A percentile compares a stretch with the other conserved stretches of the same genome.
Evolutionary conservation across 768 basidiomycete species (phyloP).

Genomic region (Panaeolus papilionaceus): DNA sequence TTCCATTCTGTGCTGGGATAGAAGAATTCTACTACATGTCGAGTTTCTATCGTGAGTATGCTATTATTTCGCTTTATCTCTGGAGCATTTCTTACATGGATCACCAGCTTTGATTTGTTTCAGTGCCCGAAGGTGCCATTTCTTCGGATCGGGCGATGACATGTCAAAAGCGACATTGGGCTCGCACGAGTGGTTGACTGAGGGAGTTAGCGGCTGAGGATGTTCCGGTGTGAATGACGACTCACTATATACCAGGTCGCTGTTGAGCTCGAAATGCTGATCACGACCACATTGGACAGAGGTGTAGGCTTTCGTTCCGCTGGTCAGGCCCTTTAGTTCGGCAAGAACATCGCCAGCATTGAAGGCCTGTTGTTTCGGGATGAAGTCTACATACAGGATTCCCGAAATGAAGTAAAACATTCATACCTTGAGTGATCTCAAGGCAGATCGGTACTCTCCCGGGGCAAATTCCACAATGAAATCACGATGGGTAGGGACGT

Average conservation of each 20-base stretch:
- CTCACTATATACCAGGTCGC: slow-evolving; percentile 62
- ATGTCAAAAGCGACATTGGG: slow-evolving; percentile 64
- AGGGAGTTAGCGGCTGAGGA: not conserved
- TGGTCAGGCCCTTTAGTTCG: slow-evolving; percentile 37
- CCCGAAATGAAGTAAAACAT: not conserved
- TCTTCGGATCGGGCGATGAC: slow-evolving; percentile 40
- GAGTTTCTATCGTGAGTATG: not conserved
- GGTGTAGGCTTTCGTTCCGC: slow-evolving; percentile 49
- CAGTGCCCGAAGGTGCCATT: slow-evolving; percentile 58
- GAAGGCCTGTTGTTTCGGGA: slow-evolving; percentile 37
- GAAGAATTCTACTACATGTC: slow-evolving; percentile 56
- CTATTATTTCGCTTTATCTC: not conserved
- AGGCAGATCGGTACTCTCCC: slow-evolving; percentile 43
- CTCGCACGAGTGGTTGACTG: slow-evolving; percentile 69
- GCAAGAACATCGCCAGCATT: slow-evolving; percentile 43
- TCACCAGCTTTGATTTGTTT: slow-evolving; percentile 44
- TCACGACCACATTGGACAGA: slow-evolving; percentile 58
- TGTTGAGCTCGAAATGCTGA: slow-evolving; percentile 63
- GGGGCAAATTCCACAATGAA: slow-evolving; percentile 43
- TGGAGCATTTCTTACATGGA: slow-evolving; percentile 36
- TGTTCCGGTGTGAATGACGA: not conserved
- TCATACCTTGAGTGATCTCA: slow-evolving; percentile 43
- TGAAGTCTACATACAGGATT: not conserved
- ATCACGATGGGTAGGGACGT: slow-evolving; percentile 40
- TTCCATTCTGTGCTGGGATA: slow-evolving; percentile 76